Evolutionary conservation across 192 early-diverging fungal species (phyloP).

Genomic region (Linnemannia zychae): DNA sequence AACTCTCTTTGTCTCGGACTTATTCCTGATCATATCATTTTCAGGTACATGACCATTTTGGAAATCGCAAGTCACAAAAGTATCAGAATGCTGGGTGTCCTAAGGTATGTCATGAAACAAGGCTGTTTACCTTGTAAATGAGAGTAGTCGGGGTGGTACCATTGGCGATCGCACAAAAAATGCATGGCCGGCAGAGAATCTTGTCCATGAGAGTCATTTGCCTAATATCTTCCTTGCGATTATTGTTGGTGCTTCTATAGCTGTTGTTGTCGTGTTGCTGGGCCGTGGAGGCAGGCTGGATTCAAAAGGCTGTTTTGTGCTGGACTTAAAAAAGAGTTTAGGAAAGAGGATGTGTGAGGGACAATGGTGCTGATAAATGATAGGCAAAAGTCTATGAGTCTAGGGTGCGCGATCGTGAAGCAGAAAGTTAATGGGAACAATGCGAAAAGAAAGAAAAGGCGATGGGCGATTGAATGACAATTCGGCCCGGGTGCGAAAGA

Average conservation of each 20-base stretch:
- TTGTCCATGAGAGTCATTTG: slow-evolving; percentile 34
- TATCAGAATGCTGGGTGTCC: neutral
- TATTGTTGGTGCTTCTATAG: neutral
- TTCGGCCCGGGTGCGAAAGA: neutral
- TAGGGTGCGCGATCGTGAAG: neutral
- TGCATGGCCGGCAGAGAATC: slow-evolving; percentile 43
- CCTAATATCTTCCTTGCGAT: neutral
- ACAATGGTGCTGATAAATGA: neutral
- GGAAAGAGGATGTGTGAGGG: neutral
- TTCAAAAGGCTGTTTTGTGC: neutral
- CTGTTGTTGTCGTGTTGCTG: neutral
- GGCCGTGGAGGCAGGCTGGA: neutral
- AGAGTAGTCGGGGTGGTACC: slow-evolving; percentile 23
- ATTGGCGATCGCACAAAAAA: slow-evolving; percentile 51
- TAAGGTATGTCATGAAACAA: too few relatives aligned
- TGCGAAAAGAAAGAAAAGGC: neutral
- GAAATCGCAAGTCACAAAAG: neutral
- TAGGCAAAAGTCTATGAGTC: neutral
- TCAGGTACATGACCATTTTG: neutral
- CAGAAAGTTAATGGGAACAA: neutral
- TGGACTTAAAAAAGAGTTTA: neutral
- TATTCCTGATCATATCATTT: neutral
- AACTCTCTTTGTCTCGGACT: too few relatives aligned
- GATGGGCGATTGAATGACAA: neutral
- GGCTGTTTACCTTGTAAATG: slow-evolving; percentile 54